Base-by-base conservation (phyloP, 306 rosid species). In the Sicyos edulis region DNA sequence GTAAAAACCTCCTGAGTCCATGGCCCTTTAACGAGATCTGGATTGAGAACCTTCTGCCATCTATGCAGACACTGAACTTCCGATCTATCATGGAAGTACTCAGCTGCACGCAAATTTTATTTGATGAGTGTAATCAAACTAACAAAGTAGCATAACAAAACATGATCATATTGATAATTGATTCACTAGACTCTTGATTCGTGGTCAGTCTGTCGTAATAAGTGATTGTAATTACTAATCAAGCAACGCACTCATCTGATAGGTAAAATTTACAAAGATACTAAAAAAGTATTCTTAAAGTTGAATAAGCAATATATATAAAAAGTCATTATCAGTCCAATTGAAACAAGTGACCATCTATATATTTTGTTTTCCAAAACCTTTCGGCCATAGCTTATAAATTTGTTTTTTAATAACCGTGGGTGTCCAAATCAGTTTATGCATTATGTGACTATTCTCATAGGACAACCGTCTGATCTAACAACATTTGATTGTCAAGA, bases 1-100 rank as follows among this genome's bases (percentile, higher is more conserved):
- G 70, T 72, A 71, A 65, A 83, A 80, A 93, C 99, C 97, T 91
- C 95, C 73, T 81, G 92, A 63, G 92, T 87, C 99, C 99, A 95
- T 2, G 99, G 97, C 70, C 97, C 99, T 84, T 95, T 95, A 74
- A 95, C 84, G 57, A 95, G 99, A 17, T 95, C 95, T n/a, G 97
- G 99, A 84, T 95, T 95, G 42, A 95, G 91, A 78, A 95, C 97
- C 79, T 95, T 95, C 86, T 91, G 99, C 99, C 99, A 95, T 84
- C 99, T 86, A 82, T 95, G 99, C 65, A 95, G 84, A 80, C 99
- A 95, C 81, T 95, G 99, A 53, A 95, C 99, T 89, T 95, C 99
- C 71, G 97, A 87, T 74, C 99, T 87, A 82, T 91, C 91, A 53
- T 86, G 87, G 58, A 95, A 95, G 85, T 76, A 86, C 84, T 91